Conservation (phyloP, 106 monocot genomes). For the Acanthochlamys bracteata region DNA sequence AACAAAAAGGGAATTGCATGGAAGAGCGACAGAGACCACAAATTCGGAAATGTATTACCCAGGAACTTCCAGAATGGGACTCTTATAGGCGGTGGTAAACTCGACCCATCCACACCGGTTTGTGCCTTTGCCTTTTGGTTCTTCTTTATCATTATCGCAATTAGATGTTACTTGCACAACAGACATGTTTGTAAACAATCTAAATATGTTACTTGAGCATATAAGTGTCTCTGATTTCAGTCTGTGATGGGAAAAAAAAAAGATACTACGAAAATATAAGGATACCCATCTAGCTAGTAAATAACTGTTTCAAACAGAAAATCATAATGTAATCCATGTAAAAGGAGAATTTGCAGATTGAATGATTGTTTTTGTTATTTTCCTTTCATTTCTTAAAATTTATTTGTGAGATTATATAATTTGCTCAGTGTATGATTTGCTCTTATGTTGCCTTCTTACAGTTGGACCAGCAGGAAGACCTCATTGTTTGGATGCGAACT, state of each 20-base stretch:
- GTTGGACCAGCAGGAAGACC: slow-evolving; percentile 53
- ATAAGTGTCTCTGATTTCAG: too few relatives aligned
- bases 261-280: too few relatives aligned
- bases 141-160: not conserved
- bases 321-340: too few relatives aligned
- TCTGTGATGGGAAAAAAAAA: too few relatives aligned
- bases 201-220: too few relatives aligned
- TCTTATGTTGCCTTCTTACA: slow-evolving; percentile 5
- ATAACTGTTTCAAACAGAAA: too few relatives aligned
- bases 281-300: too few relatives aligned
- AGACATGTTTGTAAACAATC: too few relatives aligned
- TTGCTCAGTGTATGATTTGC: not conserved
- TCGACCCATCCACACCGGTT: slow-evolving; percentile 53
- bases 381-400: too few relatives aligned
- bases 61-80: slow-evolving; percentile 74
- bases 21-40: slow-evolving; percentile 93
- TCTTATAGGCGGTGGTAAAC: slow-evolving; percentile 63
- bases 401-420: not conserved
- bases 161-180: too few relatives aligned
- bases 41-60: slow-evolving; percentile 86
- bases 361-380: too few relatives aligned
- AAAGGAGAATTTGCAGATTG: too few relatives aligned
- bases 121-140: slow-evolving; percentile 12
- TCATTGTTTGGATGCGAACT: slow-evolving; percentile 72
- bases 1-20: slow-evolving; percentile 84